Percentiles rank a stretch among this genome's conserved stretches.
Conservation (phyloP, 2,329 filamentous ascomycete species). For the Dactylellina sp. region DNA sequence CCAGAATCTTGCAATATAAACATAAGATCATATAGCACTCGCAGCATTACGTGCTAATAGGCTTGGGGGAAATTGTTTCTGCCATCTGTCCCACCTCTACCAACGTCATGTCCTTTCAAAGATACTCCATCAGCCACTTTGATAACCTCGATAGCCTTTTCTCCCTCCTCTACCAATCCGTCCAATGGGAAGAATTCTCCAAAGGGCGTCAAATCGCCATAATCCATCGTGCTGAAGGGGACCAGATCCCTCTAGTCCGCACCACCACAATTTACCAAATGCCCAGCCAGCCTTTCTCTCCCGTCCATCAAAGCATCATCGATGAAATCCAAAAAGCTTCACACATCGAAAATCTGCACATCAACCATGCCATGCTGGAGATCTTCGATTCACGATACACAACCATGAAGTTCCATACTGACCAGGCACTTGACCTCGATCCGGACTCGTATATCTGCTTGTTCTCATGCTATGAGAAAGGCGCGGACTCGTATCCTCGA, state of each 20-base stretch:
- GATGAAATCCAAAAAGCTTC: constrained; percentile 22
- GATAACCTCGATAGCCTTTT: constrained; percentile 14
- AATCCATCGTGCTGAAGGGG: background rate
- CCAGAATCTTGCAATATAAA: too few relatives aligned
- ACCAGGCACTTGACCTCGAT: constrained; percentile 21
- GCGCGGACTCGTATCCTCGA: constrained; percentile 17
- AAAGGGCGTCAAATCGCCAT: constrained; percentile 37
- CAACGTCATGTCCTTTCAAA: constrained; percentile 23
- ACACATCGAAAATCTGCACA: constrained; percentile 12
- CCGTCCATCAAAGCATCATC: constrained; percentile 26
- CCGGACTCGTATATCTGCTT: constrained; percentile 30
- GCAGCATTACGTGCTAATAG: too few relatives aligned
- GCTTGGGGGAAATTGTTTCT: too few relatives aligned
- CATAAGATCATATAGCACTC: too few relatives aligned
- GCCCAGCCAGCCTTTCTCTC: constrained; percentile 31
- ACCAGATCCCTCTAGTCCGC: constrained; percentile 16
- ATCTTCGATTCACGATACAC: constrained; percentile 31
- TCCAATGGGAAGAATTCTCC: constrained; percentile 34
- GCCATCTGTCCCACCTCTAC: constrained; percentile 1
- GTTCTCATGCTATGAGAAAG: constrained; percentile 28
- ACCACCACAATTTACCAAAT: constrained; percentile 29
- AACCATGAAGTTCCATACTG: constrained; percentile 36
- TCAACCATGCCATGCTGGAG: constrained; percentile 34
- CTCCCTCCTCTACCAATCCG: constrained; percentile 9
- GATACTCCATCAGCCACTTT: constrained; percentile 1